Percentiles rank a stretch among this genome's conserved stretches.
phyloP scores from a whole-genome alignment of 805 yeast genomes.

The Osmozyma mogii region DNA sequence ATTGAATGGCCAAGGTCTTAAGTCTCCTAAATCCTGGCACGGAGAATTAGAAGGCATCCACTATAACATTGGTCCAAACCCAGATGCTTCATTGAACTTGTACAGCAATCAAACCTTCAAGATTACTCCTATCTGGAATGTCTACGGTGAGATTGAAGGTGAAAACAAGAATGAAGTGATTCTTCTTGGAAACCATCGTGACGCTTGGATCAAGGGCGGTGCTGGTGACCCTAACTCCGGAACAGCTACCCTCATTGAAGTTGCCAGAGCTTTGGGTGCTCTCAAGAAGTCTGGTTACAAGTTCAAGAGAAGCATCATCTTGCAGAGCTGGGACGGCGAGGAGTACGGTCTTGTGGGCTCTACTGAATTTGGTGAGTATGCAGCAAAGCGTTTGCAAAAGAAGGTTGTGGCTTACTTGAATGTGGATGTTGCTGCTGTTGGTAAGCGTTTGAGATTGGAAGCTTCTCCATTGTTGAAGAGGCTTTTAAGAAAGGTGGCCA shows the following conservation, averaged over 20 bases:
- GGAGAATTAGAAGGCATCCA: constrained; percentile 33
- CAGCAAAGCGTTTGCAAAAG: constrained; percentile 35
- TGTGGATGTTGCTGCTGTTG: constrained; percentile 55
- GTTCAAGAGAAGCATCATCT: constrained; percentile 60
- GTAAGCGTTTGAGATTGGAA: constrained; percentile 38
- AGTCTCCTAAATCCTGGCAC: constrained; percentile 33
- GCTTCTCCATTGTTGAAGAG: constrained; percentile 52
- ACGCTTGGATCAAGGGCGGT: constrained; percentile 74
- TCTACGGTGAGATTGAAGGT: constrained; percentile 56
- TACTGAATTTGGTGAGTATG: constrained; percentile 68
- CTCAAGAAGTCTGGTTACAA: constrained; percentile 56
- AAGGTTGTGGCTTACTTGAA: constrained; percentile 62
- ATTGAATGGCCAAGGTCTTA: constrained; percentile 52
- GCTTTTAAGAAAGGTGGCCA: constrained; percentile 33
- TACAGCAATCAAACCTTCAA: constrained; percentile 55
- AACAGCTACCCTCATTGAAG: constrained; percentile 54
- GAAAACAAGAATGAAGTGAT: constrained; percentile 44
- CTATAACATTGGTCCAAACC: constrained; percentile 47
- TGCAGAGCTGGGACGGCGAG: constrained; percentile 80
- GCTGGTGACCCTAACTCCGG: constrained; percentile 79
- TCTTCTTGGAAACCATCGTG: constrained; percentile 69
- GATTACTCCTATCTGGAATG: constrained; percentile 54
- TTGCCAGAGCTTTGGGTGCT: constrained; percentile 51
- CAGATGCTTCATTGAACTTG: constrained; percentile 39
- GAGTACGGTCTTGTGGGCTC: constrained; percentile 69